phyloP scores from a whole-genome alignment of 305 asterid species.

The Fraxinus latifolia region DNA sequence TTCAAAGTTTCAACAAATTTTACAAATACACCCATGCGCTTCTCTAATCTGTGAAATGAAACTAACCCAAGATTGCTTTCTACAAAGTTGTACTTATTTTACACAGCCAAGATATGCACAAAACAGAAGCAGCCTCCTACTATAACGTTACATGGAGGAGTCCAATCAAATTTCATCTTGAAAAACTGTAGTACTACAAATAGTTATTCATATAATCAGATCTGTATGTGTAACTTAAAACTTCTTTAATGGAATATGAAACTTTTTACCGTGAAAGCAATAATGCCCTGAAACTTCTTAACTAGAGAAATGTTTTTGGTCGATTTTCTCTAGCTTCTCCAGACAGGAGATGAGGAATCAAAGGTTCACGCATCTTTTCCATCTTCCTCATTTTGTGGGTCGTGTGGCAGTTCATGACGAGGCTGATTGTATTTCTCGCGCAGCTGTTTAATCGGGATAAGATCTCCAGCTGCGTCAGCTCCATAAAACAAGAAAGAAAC shows the following conservation, averaged over 20 bases:
- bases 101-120: background rate
- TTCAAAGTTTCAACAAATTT: background rate
- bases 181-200: background rate
- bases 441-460: constrained; percentile 83
- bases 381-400: constrained; percentile 45
- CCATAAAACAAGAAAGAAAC: constrained; percentile 80
- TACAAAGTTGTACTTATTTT: background rate
- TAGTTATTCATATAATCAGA: background rate
- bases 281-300: background rate
- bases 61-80: background rate
- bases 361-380: constrained; percentile 39
- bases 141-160: background rate
- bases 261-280: background rate
- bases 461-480: constrained; percentile 81
- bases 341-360: background rate
- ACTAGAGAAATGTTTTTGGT: background rate
- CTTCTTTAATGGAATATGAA: background rate
- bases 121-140: background rate
- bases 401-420: constrained; percentile 75
- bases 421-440: constrained; percentile 82
- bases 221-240: constrained; percentile 7
- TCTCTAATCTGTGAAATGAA: background rate
- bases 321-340: background rate
- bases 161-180: background rate
- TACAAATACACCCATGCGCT: background rate